Base-by-base conservation (phyloP, 106 monocot species). In the Dioscorea zingiberensis region DNA sequence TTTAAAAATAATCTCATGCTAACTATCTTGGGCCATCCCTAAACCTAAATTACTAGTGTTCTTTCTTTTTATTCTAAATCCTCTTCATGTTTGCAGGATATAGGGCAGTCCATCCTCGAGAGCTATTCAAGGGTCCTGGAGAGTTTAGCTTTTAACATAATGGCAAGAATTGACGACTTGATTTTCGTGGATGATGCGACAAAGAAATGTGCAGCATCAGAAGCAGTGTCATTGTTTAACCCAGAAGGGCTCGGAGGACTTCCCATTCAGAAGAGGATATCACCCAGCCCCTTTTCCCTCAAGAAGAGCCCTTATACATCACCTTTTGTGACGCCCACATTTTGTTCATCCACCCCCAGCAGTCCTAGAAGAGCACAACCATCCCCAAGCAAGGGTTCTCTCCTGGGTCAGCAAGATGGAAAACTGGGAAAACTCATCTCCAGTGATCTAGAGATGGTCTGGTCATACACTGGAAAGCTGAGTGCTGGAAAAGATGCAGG, bases 121-220 rank as follows among this genome's bases (percentile, higher is more conserved):
- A 89, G 93, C 66, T 98, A 98, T 69, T 93, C 98, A 3, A 77
- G 93, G 59, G 98, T 99, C 15, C 80, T 87, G 82, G 98, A 99
- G 72, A 93, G 89, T 61, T 60, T 99, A 64, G 93, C 98, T 21
- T 99, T 99, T 73, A 99, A 93, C 74, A 84, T 99, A 60, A 87
- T 99, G 48, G 98, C 98, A 25, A 81, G 98, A 44, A 89, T 99
- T 21, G 98, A 99, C 46, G 98, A 99, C 71, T 59, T 99, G 18
- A 79, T 99, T 7, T 93, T 80, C 65, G 98, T 89, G 2, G 98
- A 99, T 54, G 89, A 99, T 70, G 77, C 86, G 21, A 87, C 80
- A 25, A 99, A 81, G 74, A 89, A 65, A 27, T 80, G 63, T 49
- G 48, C 67, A 19, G 77, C 66, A 18, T n/a, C 77, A 14, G 93